Evolutionary conservation across 345 rosid genomes (phyloP), one percentile per base, ranked within the genome.

Genomic region (Schrenkiella parvula): DNA sequence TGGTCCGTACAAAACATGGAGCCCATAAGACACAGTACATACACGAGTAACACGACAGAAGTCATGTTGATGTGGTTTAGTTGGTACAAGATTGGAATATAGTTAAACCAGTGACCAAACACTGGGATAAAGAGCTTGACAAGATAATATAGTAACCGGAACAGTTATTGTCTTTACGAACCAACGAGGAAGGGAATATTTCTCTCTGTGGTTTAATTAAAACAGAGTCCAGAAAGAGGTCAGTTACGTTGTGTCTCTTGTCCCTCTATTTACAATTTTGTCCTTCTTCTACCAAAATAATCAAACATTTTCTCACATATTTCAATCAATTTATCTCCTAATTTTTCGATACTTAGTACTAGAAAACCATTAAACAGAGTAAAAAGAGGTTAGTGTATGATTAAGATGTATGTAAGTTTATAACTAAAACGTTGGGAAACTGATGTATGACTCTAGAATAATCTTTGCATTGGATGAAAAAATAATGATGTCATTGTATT

Each of bases 121-220:
- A 61, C 34, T 48, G 39, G 19, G 67, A 43, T 19, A 68, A 68
- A 17, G 15, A 67, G 63, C 14, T 67, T n/a, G 55, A 39, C 62
- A 74, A 38, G 42, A 58, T 39, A 5, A 6, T 4, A 3, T 14
- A 14, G 59, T 59, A 59, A 66, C 29, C 29, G 53, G 23, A 68
- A 52, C 69, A 75, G 68, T 75, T 60, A 14, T 32, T 68, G 74
- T 42, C 79, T 43, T 60, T 68, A 61, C 70, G 79, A 75, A 75
- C 65, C 35, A 60, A 68, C 79, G 70, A 68, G 70, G 79, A 75
- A 75, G 58, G 72, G 65, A 68, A 75, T 75, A 60, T 67, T n/a
- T n/a, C 7, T 68, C 55, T 39, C 46, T 74, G 67, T 60, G 29
- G 37, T 66, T 66, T 58, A 5, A 21, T 58, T 41, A 29, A 66